Evolutionary conservation across 1,139 yeast species (phyloP).

Genomic region (Saccharomycopsis hybrid): DNA sequence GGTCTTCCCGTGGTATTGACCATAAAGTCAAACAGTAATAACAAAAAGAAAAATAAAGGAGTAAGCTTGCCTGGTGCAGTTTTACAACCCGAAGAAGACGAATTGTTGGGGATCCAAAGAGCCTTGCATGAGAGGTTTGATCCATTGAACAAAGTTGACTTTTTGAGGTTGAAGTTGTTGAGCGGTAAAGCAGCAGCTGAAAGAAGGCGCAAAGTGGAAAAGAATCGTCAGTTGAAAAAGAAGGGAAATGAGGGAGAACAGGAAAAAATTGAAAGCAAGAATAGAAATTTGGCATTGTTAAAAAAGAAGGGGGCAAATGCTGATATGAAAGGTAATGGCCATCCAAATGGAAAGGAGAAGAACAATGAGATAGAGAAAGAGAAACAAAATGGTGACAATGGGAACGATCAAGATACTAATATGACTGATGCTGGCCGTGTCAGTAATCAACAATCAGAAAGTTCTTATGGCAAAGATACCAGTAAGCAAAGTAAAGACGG

Average conservation of each 20-base stretch:
- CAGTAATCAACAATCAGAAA: background rate
- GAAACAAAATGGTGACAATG: background rate
- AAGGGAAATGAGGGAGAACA: background rate
- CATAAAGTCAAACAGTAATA: constrained; percentile 24
- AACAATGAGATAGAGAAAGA: background rate
- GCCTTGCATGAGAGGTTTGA: constrained; percentile 28
- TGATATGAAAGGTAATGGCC: background rate
- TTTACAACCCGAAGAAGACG: constrained; percentile 29
- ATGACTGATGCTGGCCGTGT: no score
- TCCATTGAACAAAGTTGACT: background rate
- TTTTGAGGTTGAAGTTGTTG: background rate
- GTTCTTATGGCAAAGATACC: background rate
- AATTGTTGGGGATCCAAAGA: constrained; percentile 27
- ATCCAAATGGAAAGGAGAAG: background rate
- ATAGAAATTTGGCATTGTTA: no score
- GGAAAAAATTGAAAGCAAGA: background rate
- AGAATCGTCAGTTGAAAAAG: background rate
- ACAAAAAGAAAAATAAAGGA: background rate
- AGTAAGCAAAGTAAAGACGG: no score
- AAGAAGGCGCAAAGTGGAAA: background rate
- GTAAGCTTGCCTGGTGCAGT: constrained; percentile 30
- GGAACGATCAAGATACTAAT: background rate
- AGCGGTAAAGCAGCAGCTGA: background rate
- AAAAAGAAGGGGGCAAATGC: background rate
- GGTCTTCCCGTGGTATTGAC: constrained; percentile 32